Conservation (phyloP, 495 filamentous ascomycete species). For the Penicillium bovifimosum region DNA sequence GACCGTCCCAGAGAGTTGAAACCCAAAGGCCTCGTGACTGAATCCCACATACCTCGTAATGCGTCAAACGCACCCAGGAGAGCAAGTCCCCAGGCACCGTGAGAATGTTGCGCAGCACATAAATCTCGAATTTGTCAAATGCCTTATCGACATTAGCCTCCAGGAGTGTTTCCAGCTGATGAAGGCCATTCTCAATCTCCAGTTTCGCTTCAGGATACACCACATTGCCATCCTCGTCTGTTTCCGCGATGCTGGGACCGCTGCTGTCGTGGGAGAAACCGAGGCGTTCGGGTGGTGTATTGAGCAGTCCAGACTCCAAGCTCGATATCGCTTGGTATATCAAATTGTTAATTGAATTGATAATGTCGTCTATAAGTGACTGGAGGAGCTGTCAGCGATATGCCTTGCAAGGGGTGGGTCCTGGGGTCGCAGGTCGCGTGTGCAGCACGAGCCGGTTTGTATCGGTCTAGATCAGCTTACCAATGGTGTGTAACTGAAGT, state of each 20-base stretch:
- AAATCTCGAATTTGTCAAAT: constrained; percentile 78
- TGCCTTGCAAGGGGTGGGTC: constrained; percentile 12
- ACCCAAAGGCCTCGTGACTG: too few species aligned
- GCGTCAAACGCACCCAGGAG: constrained; percentile 70
- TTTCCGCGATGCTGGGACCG: constrained; percentile 44
- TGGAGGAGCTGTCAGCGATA: constrained; percentile 34
- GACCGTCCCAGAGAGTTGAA: background rate
- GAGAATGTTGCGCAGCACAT: constrained; percentile 82
- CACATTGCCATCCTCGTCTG: constrained; percentile 49
- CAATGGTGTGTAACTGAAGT: constrained; percentile 88
- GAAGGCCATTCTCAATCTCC: constrained; percentile 85
- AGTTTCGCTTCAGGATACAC: constrained; percentile 56
- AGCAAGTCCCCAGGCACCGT: constrained; percentile 67
- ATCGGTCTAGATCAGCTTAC: constrained; percentile 48
- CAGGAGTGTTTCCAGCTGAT: constrained; percentile 94
- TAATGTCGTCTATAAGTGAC: constrained; percentile 94
- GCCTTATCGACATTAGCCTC: constrained; percentile 69
- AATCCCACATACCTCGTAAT: constrained; percentile 68
- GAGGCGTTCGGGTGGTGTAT: constrained; percentile 62
- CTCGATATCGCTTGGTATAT: constrained; percentile 78
- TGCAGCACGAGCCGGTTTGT: background rate
- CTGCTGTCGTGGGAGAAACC: constrained; percentile 58
- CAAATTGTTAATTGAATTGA: constrained; percentile 89
- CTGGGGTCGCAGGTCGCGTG: background rate
- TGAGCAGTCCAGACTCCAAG: constrained; percentile 73